Base-by-base conservation (phyloP, 2,329 filamentous ascomycete species). In the Teratosphaeriaceae sp. region DNA sequence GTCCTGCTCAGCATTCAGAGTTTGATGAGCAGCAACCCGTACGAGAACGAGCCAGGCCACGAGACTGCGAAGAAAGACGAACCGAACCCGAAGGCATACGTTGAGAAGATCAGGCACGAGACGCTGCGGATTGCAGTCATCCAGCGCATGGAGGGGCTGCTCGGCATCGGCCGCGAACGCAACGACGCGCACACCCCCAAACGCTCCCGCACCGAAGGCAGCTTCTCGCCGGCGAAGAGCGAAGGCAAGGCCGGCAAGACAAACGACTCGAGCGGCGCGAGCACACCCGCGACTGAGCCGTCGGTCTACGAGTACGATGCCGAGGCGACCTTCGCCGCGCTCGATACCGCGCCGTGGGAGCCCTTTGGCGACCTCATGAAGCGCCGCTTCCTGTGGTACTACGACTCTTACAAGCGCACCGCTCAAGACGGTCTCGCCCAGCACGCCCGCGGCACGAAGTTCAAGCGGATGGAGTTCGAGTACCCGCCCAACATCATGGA, bases 1-100 rank as follows among this genome's bases (percentile, higher is more conserved):
- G 87, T 97, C 38, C 67, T 98, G 37, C 79, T 97, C 41, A 97
- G 90, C 4, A 96, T 98, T 44, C 92, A 98, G 65, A 96, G 89
- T 63, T 72, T 98, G 34, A 89, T 98, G 84, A 95, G 88, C 1
- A 69, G 79, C 21, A 95, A 96, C 55, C 92, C 90, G 15, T 97
- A 95, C 65, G 57, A 60, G 47, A 96, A 97, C 56, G 92, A 98
- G 62, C 92, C 92, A 1, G 92, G 92, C 5, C 96, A 87, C 55
- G 90, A 97, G 62, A 76, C 84, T 46, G 78, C 13, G 9, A 59
- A 58, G 47, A 56, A 55, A 41, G 50, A 57, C 13, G 50, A 58
- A 15, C 34, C 47, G 5, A 50, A 51, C 3, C 54, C 59, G 11
- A 42, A 42, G 16, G 54, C 50, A 11, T 63, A 63, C 38, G 47